phyloP scores from a whole-genome alignment of 2,329 filamentous ascomycete species.

The Sclerotinia subarctica region DNA sequence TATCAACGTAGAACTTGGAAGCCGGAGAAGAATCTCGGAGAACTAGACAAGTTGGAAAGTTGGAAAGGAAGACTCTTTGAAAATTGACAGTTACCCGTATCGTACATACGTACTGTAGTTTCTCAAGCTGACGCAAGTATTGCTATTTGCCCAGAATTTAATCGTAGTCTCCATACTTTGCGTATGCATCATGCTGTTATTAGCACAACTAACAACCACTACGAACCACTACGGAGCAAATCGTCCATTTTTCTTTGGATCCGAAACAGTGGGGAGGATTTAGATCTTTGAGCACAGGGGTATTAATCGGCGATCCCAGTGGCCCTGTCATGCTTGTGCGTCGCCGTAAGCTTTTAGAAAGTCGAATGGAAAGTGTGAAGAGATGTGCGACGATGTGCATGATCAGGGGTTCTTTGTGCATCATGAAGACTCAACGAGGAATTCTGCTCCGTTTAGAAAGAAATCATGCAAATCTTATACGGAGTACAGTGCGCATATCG shows the following conservation, averaged over 20 bases:
- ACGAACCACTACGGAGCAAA: neutral
- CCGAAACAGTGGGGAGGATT: conserved; percentile 1
- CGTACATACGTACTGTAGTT: neutral
- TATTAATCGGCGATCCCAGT: conserved; percentile 17
- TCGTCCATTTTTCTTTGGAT: neutral
- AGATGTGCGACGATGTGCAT: conserved; percentile 18
- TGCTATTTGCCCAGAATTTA: neutral
- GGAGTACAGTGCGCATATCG: neutral
- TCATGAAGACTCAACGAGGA: conserved; percentile 15
- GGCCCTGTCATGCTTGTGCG: conserved; percentile 12
- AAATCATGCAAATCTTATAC: neutral
- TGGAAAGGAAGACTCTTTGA: neutral
- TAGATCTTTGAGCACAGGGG: conserved; percentile 19
- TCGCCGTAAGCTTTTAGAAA: conserved; percentile 2
- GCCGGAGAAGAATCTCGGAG: conserved; percentile 1
- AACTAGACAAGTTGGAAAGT: neutral
- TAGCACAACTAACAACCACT: neutral
- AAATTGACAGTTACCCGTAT: neutral
- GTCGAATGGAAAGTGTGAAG: conserved; percentile 7
- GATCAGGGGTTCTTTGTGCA: conserved; percentile 14
- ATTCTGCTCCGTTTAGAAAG: conserved; percentile 8
- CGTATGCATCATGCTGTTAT: neutral
- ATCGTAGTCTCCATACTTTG: neutral
- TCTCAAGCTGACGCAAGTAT: neutral
- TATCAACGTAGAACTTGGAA: conserved; percentile 1